Conservation (phyloP, 2,329 filamentous ascomycete species). For the Fusarium sp. region DNA sequence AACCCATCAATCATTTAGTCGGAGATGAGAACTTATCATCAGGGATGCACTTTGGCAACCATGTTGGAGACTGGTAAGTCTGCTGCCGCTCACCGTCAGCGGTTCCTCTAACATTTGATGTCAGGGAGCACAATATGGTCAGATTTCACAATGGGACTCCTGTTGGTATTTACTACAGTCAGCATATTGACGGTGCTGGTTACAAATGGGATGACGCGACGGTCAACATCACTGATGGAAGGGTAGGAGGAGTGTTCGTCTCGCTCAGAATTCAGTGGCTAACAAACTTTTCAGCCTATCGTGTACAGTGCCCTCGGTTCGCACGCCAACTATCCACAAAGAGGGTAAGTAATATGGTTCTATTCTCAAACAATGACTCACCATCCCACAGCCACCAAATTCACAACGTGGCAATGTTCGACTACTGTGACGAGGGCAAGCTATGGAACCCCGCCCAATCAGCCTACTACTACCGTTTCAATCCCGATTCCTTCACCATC, state of each 20-base stretch:
- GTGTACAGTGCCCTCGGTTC: slow-evolving; percentile 49
- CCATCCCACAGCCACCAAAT: slow-evolving; percentile 41
- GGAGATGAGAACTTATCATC: neutral
- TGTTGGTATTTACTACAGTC: slow-evolving; percentile 43
- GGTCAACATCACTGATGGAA: slow-evolving; percentile 37
- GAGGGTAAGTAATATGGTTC: slow-evolving; percentile 35
- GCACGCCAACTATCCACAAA: slow-evolving; percentile 47
- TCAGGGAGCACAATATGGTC: slow-evolving; percentile 42
- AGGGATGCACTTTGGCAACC: slow-evolving; percentile 45
- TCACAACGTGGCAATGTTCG: slow-evolving; percentile 46
- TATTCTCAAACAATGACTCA: neutral
- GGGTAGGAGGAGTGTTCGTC: slow-evolving; percentile 33
- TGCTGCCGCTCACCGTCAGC: no score
- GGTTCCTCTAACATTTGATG: neutral
- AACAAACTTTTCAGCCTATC: slow-evolving; percentile 40
- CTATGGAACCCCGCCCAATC: slow-evolving; percentile 49
- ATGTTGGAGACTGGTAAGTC: slow-evolving; percentile 44
- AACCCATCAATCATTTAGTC: slow-evolving; percentile 40
- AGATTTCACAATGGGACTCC: slow-evolving; percentile 42
- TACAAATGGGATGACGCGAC: slow-evolving; percentile 43
- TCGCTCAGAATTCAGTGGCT: neutral
- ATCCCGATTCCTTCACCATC: slow-evolving; percentile 38
- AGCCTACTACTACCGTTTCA: slow-evolving; percentile 49
- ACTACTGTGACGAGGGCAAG: slow-evolving; percentile 47
- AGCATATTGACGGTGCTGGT: slow-evolving; percentile 39